phyloP scores from a whole-genome alignment of 2,329 filamentous ascomycete genomes.

The Hypoxylon sp. region DNA sequence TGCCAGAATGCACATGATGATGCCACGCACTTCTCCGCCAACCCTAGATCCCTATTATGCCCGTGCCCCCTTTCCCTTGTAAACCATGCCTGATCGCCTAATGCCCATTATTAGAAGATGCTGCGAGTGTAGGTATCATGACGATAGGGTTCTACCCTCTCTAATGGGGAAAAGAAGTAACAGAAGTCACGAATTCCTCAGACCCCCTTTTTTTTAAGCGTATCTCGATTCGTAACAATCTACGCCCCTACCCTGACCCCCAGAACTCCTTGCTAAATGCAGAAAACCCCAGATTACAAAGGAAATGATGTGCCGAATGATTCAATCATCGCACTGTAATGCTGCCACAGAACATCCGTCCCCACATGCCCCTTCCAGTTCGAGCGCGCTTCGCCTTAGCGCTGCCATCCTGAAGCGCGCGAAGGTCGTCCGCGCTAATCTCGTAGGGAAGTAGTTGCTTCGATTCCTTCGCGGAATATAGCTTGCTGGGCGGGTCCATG shows the following conservation, averaged over 20 bases:
- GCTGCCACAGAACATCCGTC: constrained; percentile 66
- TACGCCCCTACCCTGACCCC: constrained; percentile 26
- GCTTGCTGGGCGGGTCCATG: constrained; percentile 57
- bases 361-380: constrained; percentile 65
- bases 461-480: constrained; percentile 51
- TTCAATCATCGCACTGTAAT: constrained; percentile 57
- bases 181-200: constrained; percentile 25
- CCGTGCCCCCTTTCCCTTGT: constrained; percentile 15
- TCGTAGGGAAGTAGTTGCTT: constrained; percentile 65
- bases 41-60: constrained; percentile 32
- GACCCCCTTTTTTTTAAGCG: constrained; percentile 30
- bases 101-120: constrained; percentile 30
- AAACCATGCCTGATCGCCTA: constrained; percentile 17
- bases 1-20: constrained; percentile 36
- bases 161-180: constrained; percentile 31
- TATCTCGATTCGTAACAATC: constrained; percentile 36
- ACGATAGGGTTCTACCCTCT: constrained; percentile 36
- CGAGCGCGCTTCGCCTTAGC: constrained; percentile 65
- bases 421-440: constrained; percentile 67
- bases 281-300: constrained; percentile 23
- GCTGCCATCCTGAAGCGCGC: constrained; percentile 63
- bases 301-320: constrained; percentile 30
- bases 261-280: constrained; percentile 44
- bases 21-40: constrained; percentile 22
- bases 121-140: constrained; percentile 34